Evolutionary conservation across 2,329 filamentous ascomycete genomes (phyloP), one percentile per base, ranked within the genome.

Genomic region (Sordariomycetes sp.): DNA sequence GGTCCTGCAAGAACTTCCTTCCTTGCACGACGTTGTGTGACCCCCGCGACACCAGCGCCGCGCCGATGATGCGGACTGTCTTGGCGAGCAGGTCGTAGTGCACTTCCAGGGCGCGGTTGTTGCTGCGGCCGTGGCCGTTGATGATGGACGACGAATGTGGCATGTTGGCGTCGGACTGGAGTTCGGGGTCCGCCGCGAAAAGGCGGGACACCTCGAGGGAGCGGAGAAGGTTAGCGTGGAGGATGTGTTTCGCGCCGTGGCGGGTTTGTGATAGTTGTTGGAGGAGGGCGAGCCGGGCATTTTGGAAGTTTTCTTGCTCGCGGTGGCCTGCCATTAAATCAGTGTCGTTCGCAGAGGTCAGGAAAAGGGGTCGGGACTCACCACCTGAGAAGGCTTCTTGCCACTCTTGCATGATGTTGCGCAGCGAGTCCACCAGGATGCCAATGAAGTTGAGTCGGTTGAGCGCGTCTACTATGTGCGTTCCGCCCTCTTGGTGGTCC

Each of bases 361-460:
- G n/a, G n/a, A n/a, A n/a, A n/a, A 6, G 37, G 42, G 46, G 38
- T 33, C 17, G 21, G 11, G 27, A 46, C 66, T 50, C 66, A 81
- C 79, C 72, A 44, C 63, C 48, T 15, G 63, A 41, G 47, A 71
- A 64, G 21, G 72, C 64, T 36, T 73, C 68, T 35, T 72, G 68
- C 58, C 85, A 74, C 46, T 95, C 88, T 9, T 72, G 59, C 40
- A 88, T 75, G 33, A 95, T 75, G 44, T 75, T 72, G 45, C 84
- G 80, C 37, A 98, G 73, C 33, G 86, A 86, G 58, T 96, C 90
- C 34, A 98, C 80, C 20, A 96, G 72, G 19, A 96, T 79, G 33
- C 83, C 83, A 33, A 95, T 74, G 53, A 95, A 94, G 59, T 98
- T 98, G 30, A 94, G 75, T 37, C 83, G 77, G 48, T 83, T 81